Evolutionary conservation across 805 yeast genomes (phyloP), one percentile per base, ranked within the genome.

Genomic region (Starmerella powellii): DNA sequence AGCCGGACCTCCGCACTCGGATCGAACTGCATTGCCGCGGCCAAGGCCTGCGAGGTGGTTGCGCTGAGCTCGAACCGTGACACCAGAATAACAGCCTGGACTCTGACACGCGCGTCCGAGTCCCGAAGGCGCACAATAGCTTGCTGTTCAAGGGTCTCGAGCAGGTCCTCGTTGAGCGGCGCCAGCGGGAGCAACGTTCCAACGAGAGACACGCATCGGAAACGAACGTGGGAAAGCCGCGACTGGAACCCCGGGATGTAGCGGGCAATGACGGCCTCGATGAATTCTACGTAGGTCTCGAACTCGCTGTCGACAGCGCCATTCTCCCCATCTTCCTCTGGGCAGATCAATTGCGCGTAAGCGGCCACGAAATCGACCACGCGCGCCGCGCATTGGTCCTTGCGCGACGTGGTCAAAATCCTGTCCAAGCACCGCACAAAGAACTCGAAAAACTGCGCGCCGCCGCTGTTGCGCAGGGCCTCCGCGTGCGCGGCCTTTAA

Each of bases 311-410:
- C 32, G 8, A 31, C 26, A 2, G 29, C 37, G 28, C 31, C 41
- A 18, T 16, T 10, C 2, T 37, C 52, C 12, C 32, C 41, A 1
- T 28, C 42, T 67, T 63, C 95, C 73, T 59, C 88, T 72, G 2
- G 94, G 68, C 41, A 85, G 64, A 48, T 72, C 2, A 19, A 68
- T 27, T 71, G 65, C 31, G 86, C 67, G 36, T 83, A 85, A 42
- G 80, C 88, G 39, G 95, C 96, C 4, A 79, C 74, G 64, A 88
- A 88, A 64, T 87, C 96, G 52, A 87, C 82, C 17, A 96, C 95
- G 60, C 85, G 95, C 60, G 84, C 84, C 50, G 45, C 49, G 16
- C 85, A 68, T 19, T 87, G 96, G 62, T 91, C 94, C 60, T 85
- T 95, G 45, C 86, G 75, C 67, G 86, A 85, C 70, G 87, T 63